phyloP scores from a whole-genome alignment of 192 early-diverging fungal genomes.

The Rhizophlyctis rosea region DNA sequence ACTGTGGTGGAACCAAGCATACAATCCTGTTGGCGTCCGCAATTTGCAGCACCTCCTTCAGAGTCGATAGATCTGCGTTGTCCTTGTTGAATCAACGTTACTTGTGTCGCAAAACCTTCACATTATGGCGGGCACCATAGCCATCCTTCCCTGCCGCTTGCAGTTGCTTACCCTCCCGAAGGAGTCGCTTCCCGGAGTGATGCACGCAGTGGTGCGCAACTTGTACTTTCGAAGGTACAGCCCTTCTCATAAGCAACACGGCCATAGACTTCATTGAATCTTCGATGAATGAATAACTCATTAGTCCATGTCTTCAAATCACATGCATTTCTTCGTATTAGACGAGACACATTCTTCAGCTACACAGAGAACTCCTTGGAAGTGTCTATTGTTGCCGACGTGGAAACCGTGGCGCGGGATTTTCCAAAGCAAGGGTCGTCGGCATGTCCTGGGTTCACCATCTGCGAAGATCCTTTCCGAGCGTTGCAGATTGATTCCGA shows the following conservation, averaged over 20 bases:
- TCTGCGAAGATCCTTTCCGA: conserved; percentile 58
- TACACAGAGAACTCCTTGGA: conserved; percentile 70
- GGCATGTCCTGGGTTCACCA: conserved; percentile 38
- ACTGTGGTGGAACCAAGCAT: too few relatives aligned
- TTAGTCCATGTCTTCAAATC: not conserved
- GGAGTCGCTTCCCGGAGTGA: conserved; percentile 43
- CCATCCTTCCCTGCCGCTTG: conserved; percentile 56
- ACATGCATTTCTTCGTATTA: conserved; percentile 2
- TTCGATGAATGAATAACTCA: not conserved
- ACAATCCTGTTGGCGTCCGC: too few relatives aligned
- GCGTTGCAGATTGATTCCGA: conserved; percentile 66
- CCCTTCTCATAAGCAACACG: too few relatives aligned
- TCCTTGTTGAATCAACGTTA: too few relatives aligned
- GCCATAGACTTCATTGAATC: conserved; percentile 18
- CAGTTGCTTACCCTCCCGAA: conserved; percentile 62
- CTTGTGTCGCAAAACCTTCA: too few relatives aligned
- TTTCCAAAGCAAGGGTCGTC: conserved; percentile 34
- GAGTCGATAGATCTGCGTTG: too few relatives aligned
- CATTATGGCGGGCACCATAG: conserved; percentile 49
- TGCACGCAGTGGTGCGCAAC: conserved; percentile 61
- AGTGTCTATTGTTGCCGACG: conserved; percentile 61
- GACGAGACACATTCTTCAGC: conserved; percentile 54
- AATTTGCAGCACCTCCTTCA: too few relatives aligned
- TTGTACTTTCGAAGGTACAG: conserved; percentile 53
- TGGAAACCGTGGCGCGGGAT: conserved; percentile 51